Evolutionary conservation across 2,329 filamentous ascomycete species (phyloP).

Genomic region (Truncatella angustata): DNA sequence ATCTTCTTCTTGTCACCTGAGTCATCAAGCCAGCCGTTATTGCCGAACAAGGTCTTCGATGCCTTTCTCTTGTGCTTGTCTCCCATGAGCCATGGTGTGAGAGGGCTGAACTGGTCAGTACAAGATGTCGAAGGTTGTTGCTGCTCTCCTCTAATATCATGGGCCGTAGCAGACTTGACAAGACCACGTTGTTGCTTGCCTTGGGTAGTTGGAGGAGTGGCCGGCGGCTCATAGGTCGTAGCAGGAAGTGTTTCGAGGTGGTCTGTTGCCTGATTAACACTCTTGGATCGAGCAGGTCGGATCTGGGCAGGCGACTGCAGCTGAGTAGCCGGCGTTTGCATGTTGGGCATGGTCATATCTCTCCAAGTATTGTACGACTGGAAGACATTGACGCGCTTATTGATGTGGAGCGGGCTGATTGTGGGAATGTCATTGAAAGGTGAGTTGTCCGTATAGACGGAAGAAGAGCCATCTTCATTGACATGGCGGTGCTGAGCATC

Average conservation of each 20-base stretch:
- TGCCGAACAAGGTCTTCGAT: slow-evolving; percentile 52
- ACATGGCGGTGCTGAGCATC: slow-evolving; percentile 4
- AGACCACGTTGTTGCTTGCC: neutral
- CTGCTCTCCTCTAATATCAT: neutral
- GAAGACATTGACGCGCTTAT: slow-evolving; percentile 15
- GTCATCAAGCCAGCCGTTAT: slow-evolving; percentile 56
- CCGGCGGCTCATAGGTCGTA: neutral
- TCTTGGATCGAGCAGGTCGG: slow-evolving; percentile 9
- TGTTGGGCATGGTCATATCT: slow-evolving; percentile 1
- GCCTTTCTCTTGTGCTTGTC: slow-evolving; percentile 29
- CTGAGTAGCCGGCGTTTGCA: neutral
- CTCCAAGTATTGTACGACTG: slow-evolving; percentile 19
- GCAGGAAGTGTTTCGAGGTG: neutral
- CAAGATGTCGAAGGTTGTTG: neutral
- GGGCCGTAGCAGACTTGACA: slow-evolving; percentile 11
- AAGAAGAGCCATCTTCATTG: slow-evolving; percentile 14
- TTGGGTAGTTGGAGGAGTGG: neutral
- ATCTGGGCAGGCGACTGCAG: neutral
- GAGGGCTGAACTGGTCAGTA: slow-evolving; percentile 21
- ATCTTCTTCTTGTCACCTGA: slow-evolving; percentile 20
- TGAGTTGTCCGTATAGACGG: slow-evolving; percentile 16
- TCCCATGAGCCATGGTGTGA: slow-evolving; percentile 26
- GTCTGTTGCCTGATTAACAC: neutral
- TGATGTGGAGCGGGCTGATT: slow-evolving; percentile 16
- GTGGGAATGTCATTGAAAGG: slow-evolving; percentile 17